Conservation (phyloP, 1,284 basidiomycete genomes). For the Filobasidium uniguttulatum region DNA sequence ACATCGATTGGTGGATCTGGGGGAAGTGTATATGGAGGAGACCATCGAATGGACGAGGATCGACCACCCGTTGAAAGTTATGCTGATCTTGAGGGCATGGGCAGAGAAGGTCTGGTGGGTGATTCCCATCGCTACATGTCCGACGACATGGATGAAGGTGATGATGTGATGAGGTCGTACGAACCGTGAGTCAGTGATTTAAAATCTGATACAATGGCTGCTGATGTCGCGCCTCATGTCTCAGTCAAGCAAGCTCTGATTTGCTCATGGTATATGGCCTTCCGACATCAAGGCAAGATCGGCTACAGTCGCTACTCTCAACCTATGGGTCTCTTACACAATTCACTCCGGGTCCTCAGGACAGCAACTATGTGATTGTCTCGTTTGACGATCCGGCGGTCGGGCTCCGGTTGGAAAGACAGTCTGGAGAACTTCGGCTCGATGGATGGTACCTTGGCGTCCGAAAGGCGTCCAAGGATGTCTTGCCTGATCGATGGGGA, state of each 20-base stretch:
- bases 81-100: slow-evolving; percentile 6
- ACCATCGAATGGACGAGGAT: slow-evolving; percentile 10
- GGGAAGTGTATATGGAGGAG: no score
- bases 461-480: slow-evolving; percentile 3
- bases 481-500: background rate
- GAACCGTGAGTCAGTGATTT: background rate
- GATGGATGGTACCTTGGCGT: slow-evolving; percentile 13
- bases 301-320: slow-evolving; percentile 2
- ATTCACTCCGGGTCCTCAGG: slow-evolving; percentile 14
- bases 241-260: background rate
- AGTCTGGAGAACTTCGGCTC: slow-evolving; percentile 12
- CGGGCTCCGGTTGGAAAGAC: slow-evolving; percentile 8
- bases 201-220: no score
- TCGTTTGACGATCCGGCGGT: slow-evolving; percentile 10
- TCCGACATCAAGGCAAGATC: background rate
- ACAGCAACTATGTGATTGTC: slow-evolving; percentile 12
- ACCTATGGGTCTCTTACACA: slow-evolving; percentile 9
- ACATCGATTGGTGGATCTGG: background rate
- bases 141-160: background rate
- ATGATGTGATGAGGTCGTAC: background rate
- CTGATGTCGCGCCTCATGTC: no score
- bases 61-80: slow-evolving; percentile 11
- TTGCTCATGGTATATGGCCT: slow-evolving; percentile 5
- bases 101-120: background rate
- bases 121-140: background rate